Evolutionary conservation across 768 basidiomycete species (phyloP), one percentile per base, ranked within the genome.

Genomic region (Termitomyces sp.): DNA sequence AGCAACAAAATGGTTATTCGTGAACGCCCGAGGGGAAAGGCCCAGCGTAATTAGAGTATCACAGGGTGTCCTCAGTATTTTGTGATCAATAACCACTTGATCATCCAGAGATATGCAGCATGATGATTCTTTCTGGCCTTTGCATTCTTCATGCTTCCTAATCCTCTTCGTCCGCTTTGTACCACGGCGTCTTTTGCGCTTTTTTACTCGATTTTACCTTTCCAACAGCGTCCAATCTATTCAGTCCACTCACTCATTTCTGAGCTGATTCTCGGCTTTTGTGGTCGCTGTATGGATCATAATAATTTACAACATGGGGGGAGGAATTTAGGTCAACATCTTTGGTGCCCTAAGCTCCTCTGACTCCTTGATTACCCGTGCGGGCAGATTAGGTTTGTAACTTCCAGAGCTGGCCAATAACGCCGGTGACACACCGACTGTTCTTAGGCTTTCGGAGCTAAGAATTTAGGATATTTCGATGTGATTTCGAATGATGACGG

Each of bases 1-100:
- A 87, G 89, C 65, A 94, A 94, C 78, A 91, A 87, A 78, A 82
- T 64, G 84, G 93, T 95, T 55, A 73, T 95, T 65, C 83, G 84
- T 58, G 90, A 94, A 72, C 79, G 93, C 43, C 91, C 93, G 90
- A 40, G 47, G 77, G 91, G 92, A 43, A 76, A 76, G 65, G 77
- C 78, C 63, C 78, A 76, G 71, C 72, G 70, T 67, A 71, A 72
- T 53, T 76, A 76, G 62, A 72, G 62, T 50, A 44, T 41, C 31
- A 43, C 44, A n/a, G 33, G 42, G 15, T 59, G 31, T 56, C 35
- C 45, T 55, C 38, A 35, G 55, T 59, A 56, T 40, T 55, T 54
- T 54, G 51, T 59, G 35, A 35, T 43, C 21, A 23, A 54, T 50
- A 56, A 48, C 47, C 21, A n/a, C 28, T 56, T 54, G 52, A 54